These are phyloP conservation scores for Brassica nigra DNA, from an alignment of 345 rosid genomes.

Conservation along the genomic window DNA sequence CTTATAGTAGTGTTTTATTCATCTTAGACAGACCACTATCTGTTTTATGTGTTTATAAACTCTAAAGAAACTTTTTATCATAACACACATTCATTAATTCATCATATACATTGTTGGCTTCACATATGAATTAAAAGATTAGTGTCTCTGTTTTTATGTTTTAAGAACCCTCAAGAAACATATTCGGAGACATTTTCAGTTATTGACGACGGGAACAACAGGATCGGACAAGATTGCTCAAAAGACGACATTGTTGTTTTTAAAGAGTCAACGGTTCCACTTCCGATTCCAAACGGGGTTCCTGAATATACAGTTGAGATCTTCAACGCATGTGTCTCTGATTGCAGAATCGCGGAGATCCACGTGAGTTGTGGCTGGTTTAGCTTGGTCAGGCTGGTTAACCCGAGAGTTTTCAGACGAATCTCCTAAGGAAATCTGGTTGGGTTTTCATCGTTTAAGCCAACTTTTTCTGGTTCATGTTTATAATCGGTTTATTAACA, in stretches of 20 bases:
- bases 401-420: constrained; percentile 61
- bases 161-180: background rate
- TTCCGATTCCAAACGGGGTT: constrained; percentile 55
- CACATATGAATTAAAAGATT: background rate
- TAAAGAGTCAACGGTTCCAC: constrained; percentile 58
- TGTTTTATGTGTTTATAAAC: background rate
- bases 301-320: constrained; percentile 61
- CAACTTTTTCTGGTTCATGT: background rate
- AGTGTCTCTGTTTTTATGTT: constrained; percentile 2
- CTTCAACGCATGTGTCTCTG: constrained; percentile 53
- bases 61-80: background rate
- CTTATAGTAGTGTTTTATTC: background rate
- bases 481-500: background rate
- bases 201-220: constrained; percentile 33
- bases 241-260: constrained; percentile 59
- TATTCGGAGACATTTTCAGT: constrained; percentile 23
- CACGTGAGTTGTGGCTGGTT: constrained; percentile 78
- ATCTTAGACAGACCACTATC: background rate
- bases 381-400: constrained; percentile 57
- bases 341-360: constrained; percentile 60
- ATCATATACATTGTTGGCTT: background rate
- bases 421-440: constrained; percentile 30
- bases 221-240: constrained; percentile 56
- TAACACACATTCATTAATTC: background rate
- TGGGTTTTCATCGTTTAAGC: background rate